Evolutionary conservation across 257 asterid genomes (phyloP).

Genomic region (Rauvolfia tetraphylla): DNA sequence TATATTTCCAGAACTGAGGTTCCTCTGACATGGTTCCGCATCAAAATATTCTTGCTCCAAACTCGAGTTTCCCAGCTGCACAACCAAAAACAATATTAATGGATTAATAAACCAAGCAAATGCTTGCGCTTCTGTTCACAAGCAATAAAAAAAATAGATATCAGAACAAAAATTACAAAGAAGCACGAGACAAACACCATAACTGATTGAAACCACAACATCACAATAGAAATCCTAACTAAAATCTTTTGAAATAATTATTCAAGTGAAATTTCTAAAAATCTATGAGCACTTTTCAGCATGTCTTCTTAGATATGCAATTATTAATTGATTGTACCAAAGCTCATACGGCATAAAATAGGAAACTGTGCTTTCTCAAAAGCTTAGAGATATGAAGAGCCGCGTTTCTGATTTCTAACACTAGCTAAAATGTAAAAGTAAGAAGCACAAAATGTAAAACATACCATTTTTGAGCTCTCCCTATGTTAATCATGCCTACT

Average conservation of each 20-base stretch:
- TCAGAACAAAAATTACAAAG: background rate
- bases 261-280: background rate
- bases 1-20: slow-evolving; percentile 22
- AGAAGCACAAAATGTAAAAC: background rate
- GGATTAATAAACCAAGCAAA: background rate
- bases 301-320: background rate
- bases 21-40: slow-evolving; percentile 36
- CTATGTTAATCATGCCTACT: background rate
- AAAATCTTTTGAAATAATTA: background rate
- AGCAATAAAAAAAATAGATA: background rate
- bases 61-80: slow-evolving; percentile 49
- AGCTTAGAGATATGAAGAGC: background rate
- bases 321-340: background rate
- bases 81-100: background rate
- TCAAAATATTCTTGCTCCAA: slow-evolving; percentile 35
- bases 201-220: background rate
- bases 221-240: background rate
- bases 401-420: background rate
- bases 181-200: background rate
- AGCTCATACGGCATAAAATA: background rate
- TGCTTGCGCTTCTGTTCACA: background rate
- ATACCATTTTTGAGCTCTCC: background rate
- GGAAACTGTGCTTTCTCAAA: background rate
- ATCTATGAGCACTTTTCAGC: background rate
- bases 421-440: background rate